phyloP scores from a whole-genome alignment of 2,329 filamentous ascomycete species.

The Colletotrichum tropicicola region DNA sequence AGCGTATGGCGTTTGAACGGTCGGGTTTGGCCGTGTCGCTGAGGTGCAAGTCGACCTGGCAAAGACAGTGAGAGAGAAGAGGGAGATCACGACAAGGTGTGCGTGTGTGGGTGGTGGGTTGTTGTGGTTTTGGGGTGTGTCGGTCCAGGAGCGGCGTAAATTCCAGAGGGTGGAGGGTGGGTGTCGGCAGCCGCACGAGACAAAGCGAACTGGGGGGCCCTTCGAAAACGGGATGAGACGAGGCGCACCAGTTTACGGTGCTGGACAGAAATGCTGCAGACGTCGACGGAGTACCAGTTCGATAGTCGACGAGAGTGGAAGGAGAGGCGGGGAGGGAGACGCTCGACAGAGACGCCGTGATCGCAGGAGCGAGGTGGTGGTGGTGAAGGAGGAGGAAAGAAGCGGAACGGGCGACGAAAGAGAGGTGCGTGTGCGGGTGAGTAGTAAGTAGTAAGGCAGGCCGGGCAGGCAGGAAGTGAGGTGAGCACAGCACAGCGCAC shows the following conservation, averaged over 20 bases:
- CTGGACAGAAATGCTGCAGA: background rate
- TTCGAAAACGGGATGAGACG: slow-evolving; percentile 19
- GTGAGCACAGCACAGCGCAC: slow-evolving; percentile 11
- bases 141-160: slow-evolving; percentile 26
- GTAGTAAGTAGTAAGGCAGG: background rate
- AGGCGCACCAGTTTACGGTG: background rate
- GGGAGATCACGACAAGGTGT: slow-evolving; percentile 6
- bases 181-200: slow-evolving; percentile 27
- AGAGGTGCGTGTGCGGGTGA: slow-evolving; percentile 8
- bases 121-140: slow-evolving; percentile 24
- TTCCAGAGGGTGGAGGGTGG: slow-evolving; percentile 29
- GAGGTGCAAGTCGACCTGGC: background rate
- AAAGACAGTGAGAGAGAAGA: slow-evolving; percentile 4
- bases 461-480: background rate
- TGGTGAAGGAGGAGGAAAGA: slow-evolving; percentile 27
- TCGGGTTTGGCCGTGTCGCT: background rate
- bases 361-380: slow-evolving; percentile 3
- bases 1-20: no score
- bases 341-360: background rate
- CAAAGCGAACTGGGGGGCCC: slow-evolving; percentile 19
- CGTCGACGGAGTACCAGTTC: background rate
- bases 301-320: background rate
- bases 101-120: slow-evolving; percentile 18
- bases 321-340: background rate
- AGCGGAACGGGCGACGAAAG: slow-evolving; percentile 13